Percentiles rank a stretch among this genome's conserved stretches.
phyloP scores from a whole-genome alignment of 2,329 filamentous ascomycete species.

The Rutstroemia sp. region DNA sequence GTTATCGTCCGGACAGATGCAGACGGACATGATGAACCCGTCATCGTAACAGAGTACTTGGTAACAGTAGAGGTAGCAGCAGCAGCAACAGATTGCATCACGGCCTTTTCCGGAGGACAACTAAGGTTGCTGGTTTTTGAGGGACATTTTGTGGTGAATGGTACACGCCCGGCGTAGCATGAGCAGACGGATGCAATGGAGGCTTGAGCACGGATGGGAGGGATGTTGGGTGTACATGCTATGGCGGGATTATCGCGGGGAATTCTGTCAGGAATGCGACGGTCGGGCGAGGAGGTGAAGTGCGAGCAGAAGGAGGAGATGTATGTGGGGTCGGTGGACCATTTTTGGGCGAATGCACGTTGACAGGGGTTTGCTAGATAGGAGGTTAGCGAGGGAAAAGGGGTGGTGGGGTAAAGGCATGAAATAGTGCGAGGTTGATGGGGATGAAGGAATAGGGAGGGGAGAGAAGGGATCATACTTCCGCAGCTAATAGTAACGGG shows the following conservation, averaged over 20 bases:
- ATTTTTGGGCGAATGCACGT: too few species aligned
- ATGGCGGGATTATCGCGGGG: neutral
- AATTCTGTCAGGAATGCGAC: neutral
- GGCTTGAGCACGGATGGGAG: neutral
- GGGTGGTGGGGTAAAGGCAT: too few species aligned
- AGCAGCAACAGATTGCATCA: neutral
- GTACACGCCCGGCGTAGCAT: neutral
- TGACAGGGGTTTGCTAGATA: too few species aligned
- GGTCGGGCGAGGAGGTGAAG: too few species aligned
- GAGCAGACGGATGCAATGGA: constrained; percentile 1
- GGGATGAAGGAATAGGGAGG: too few species aligned
- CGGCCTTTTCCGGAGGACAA: neutral
- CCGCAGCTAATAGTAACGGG: too few species aligned
- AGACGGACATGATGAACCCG: neutral
- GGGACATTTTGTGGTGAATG: neutral
- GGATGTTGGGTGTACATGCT: neutral
- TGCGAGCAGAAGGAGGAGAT: too few species aligned
- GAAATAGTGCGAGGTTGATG: too few species aligned
- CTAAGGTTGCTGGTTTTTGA: neutral
- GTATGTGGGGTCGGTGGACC: too few species aligned
- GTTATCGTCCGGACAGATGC: too few species aligned
- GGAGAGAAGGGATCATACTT: too few species aligned
- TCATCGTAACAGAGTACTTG: neutral
- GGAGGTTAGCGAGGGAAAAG: too few species aligned
- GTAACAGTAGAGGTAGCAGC: neutral